Evolutionary conservation across 768 basidiomycete species (phyloP), one percentile per base, ranked within the genome.

Genomic region (Coprinopsis strossmayeri): DNA sequence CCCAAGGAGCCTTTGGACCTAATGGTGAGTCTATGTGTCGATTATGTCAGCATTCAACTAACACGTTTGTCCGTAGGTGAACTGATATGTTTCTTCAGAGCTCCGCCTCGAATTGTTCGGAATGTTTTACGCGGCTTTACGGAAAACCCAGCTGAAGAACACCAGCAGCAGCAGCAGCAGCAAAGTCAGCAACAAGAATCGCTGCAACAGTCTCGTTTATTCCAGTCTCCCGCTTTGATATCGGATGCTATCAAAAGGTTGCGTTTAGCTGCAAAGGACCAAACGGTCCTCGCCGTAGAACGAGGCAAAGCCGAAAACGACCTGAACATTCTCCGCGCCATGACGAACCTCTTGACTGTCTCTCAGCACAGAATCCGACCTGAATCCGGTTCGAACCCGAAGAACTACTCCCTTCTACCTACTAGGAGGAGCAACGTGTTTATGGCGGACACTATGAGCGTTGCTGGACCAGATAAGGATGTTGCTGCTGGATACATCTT

Each of bases 1-100:
- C 88, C 1, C 91, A 93, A 58, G 92, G 89, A 1, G 77, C 83
- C 0, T 95, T 94, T 69, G 88, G 91, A 1, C 87, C 88, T 0
- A 90, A 91, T 59, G 93, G 92, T 91, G 50, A 39, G 71, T 59
- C 2, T n/a, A n/a, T n/a, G n/a, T n/a, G n/a, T n/a, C n/a, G n/a
- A n/a, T n/a, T n/a, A n/a, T n/a, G n/a, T n/a, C n/a, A n/a, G n/a
- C n/a, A n/a, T n/a, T n/a, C n/a, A n/a, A n/a, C n/a, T n/a, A n/a
- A n/a, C n/a, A n/a, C n/a, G n/a, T 45, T 9, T 34, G 32, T 3
- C 35, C 5, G 35, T 53, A 94, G 92, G 91, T 42, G 84, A 92
- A 68, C 69, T 95, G 1, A 78, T 94, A 0, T 90, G 84, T 60
- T 93, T 95, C 68, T 93, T 88, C 68, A 78, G 84, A 38, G 79